Evolutionary conservation across 805 yeast genomes (phyloP), one percentile per base, ranked within the genome.

Genomic region (Kluyveromyces wickerhamii): DNA sequence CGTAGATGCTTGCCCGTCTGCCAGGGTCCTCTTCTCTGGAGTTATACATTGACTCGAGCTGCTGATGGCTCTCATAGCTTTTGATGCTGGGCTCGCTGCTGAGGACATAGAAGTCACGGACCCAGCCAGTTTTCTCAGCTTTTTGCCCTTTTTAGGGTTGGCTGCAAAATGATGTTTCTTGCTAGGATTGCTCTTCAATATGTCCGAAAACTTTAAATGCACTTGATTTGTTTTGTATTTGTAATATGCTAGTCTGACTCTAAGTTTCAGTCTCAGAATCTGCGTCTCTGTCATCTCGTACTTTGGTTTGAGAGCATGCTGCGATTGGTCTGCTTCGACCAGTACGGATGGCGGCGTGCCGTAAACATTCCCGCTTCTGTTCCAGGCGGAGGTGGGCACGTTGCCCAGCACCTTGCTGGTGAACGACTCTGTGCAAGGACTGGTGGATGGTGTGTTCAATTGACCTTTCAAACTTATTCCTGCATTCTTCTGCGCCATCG

Each of bases 231-330:
- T 71, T 36, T 62, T 61, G 27, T 66, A 65, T 45, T 72, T 73
- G 50, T 65, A 72, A 44, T 69, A 69, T 2, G 79, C 79, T 32
- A 72, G 47, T 43, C 69, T 68, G 16, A 73, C 52, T 42, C 74
- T 63, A 38, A 66, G 54, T 43, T 67, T 66, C 39, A 73, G 58
- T 43, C 59, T 61, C 32, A 67, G 34, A 7, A 22, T 17, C 13
- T 21, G 25, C 11, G 7, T 19, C 6, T n/a, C 25, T 9, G 33
- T 21, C 5, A 30, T 16, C 7, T 14, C 15, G 13, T 7, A 13
- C 13, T n/a, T 24, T 14, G 27, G 8, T 7, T 24, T 24, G 4
- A 13, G 12, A 8, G 27, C n/a, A n/a, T n/a, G n/a, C n/a, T n/a
- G n/a, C 26, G n/a, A n/a, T 23, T 21, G 27, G 13, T 12, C 16